phyloP scores from a whole-genome alignment of 768 basidiomycete genomes.

The Termitomyces sp. region DNA sequence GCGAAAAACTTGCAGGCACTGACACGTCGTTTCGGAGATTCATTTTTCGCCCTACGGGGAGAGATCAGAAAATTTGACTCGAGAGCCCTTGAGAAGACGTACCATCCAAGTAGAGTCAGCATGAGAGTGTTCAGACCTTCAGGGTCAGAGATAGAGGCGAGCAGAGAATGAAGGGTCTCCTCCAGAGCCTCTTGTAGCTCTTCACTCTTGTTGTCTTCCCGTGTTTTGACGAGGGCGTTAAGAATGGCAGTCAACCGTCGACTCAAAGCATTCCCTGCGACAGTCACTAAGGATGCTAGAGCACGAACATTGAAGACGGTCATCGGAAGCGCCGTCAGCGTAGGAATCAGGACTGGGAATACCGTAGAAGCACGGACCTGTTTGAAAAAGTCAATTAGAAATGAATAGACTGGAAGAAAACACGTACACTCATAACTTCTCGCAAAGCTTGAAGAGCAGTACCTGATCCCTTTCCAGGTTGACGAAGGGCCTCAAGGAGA shows the following conservation, averaged over 20 bases:
- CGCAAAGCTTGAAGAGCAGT: conserved; percentile 89
- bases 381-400: conserved; percentile 2
- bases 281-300: conserved; percentile 84
- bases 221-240: conserved; percentile 69
- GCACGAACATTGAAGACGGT: conserved; percentile 94
- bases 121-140: conserved; percentile 90
- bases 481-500: conserved; percentile 84
- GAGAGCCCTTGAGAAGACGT: conserved; percentile 19
- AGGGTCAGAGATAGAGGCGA: conserved; percentile 74
- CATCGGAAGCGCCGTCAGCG: conserved; percentile 86
- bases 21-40: conserved; percentile 62
- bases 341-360: conserved; percentile 96
- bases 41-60: conserved; percentile 70
- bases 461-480: conserved; percentile 90
- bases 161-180: conserved; percentile 68
- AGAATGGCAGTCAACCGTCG: conserved; percentile 76
- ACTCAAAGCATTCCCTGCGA: conserved; percentile 88
- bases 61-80: background rate
- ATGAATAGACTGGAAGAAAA: background rate
- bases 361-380: conserved; percentile 92
- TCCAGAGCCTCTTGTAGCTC: conserved; percentile 67
- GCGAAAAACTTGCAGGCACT: conserved; percentile 77
- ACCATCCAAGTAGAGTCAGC: conserved; percentile 88
- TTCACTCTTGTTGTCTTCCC: conserved; percentile 64
- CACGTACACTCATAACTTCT: conserved; percentile 88